Evolutionary conservation across 108 stramenopile genomes (phyloP).

Genomic region (Seminavis robusta): DNA sequence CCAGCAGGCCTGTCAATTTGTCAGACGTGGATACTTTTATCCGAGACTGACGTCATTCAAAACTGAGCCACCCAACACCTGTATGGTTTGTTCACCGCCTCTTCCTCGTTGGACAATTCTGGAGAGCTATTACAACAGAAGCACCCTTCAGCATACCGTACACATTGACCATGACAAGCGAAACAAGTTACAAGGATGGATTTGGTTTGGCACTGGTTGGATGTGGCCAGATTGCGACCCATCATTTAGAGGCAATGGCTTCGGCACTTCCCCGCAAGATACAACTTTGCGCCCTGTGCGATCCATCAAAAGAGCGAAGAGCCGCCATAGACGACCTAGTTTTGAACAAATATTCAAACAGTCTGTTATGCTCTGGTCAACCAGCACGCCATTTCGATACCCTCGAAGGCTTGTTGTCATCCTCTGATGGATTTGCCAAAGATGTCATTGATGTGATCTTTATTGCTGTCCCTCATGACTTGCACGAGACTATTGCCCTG

Average conservation of each 20-base stretch:
- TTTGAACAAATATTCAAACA: no score
- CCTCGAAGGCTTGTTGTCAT: constrained; percentile 1
- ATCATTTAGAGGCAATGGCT: constrained; percentile 22
- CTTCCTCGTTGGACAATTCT: no score
- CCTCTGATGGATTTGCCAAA: neutral
- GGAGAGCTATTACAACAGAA: no score
- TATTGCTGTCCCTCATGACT: constrained; percentile 36
- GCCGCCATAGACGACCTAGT: constrained; percentile 1
- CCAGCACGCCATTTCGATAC: constrained; percentile 6
- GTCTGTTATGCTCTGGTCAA: neutral
- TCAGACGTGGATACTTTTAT: no score
- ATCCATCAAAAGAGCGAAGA: constrained; percentile 27
- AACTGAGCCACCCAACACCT: no score
- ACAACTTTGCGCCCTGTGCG: constrained; percentile 15
- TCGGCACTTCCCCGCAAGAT: neutral
- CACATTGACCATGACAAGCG: no score
- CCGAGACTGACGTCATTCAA: no score
- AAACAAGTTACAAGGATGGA: no score
- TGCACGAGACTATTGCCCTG: constrained; percentile 22
- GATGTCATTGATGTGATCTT: constrained; percentile 12
- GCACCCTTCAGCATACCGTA: no score
- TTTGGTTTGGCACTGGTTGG: constrained; percentile 23
- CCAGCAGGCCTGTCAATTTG: no score
- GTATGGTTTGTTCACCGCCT: no score
- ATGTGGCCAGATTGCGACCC: constrained; percentile 39